Evolutionary conservation across 148 eudicot genomes (phyloP), one percentile per base, ranked within the genome.

Genomic region (Rhododendron molle): DNA sequence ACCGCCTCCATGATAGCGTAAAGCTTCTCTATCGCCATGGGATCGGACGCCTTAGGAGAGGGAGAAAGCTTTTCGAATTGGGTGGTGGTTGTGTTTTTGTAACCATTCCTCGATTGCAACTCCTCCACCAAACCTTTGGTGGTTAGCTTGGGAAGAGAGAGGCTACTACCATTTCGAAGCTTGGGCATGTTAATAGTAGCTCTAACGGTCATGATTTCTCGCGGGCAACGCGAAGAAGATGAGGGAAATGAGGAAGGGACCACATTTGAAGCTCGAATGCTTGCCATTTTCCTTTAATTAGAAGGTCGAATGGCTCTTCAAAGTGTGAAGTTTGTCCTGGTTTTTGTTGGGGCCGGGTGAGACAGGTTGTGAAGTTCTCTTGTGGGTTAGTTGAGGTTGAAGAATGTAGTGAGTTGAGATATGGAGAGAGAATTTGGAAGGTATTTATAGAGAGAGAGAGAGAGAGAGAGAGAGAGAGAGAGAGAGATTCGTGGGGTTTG

Each of bases 1-100:
- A 90, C 16, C 1, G 83, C 85, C 60, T 87, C 91, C 84, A 88
- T 84, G 43, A 90, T 82, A 7, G 88, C 85, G 36, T 86, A 81
- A 4, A 91, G 62, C 82, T 86, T 88, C 23, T 20, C 65, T 78
- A 11, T 67, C 80, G 13, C 54, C 32, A 38, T 54, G 1, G 67
- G 83, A 58, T 58, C 73, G 21, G 52, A 46, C 2, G 3, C 6
- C 1, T 5, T 6, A 26, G 81, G 44, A 46, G 16, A 4, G 34
- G 16, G 12, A 5, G 36, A n/a, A 43, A 32, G 38, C 23, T 44
- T 44, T 40, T 23, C 81, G 46, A 78, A 10, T 3, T 11, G 69
- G 69, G 69, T 77, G 3, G 80, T 40, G 21, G 52, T 44, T 40
- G 28, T 76, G 40, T 20, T 76, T 76, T 7, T 77, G 80, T 77